Base-by-base conservation (phyloP, 768 basidiomycete genomes). In the Calocybe gangraenosa region DNA sequence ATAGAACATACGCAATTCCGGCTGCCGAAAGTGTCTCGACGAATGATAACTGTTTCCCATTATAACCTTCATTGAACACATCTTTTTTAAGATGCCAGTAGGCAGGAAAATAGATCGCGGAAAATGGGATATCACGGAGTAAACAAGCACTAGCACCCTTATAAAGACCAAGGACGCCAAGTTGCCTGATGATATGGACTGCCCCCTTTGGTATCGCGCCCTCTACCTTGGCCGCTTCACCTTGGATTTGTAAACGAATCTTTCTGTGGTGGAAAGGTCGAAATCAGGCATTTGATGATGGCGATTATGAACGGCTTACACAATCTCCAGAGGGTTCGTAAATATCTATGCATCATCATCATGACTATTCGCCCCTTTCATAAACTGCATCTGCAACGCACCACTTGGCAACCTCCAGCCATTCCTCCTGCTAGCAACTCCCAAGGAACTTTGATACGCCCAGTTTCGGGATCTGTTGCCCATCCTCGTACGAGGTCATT, bases 361-460 rank as follows among this genome's bases (percentile, higher is more conserved):
- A 52, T n/a, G 39, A 44, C 34, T 31, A 40, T 23, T 20, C 28
- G 20, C 42, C 47, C 32, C 36, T 21, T 41, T 6, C 30, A 14
- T 31, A 1, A 22, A 51, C 20, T 43, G 30, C 17, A 30, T 37
- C 3, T 21, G 39, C 32, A 23, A 82, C 90, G 51, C 64, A 96
- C 94, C 60, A 99, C 96, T 84, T 99, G 96, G 61, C 91, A 94
- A 58, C 86, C 96, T 61, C 96, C 96, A 31, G 96, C 96, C 30
- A 77, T 71, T 56, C 87, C 96, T 69, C 96, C 96, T 25, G 95
- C 95, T 4, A 89, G 47, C 14, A 98, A 55, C 66, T 99, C 96
- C 89, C 91, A 93, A n/a, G 57, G 56, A n/a, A 96, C 59, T 47
- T 84, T 79, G 64, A 99, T 99, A 44, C 92, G 79, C 10, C 96